These are phyloP conservation scores for Ascochyta lentis DNA, from an alignment of 2,329 filamentous ascomycete genomes.

Conservation along the genomic window DNA sequence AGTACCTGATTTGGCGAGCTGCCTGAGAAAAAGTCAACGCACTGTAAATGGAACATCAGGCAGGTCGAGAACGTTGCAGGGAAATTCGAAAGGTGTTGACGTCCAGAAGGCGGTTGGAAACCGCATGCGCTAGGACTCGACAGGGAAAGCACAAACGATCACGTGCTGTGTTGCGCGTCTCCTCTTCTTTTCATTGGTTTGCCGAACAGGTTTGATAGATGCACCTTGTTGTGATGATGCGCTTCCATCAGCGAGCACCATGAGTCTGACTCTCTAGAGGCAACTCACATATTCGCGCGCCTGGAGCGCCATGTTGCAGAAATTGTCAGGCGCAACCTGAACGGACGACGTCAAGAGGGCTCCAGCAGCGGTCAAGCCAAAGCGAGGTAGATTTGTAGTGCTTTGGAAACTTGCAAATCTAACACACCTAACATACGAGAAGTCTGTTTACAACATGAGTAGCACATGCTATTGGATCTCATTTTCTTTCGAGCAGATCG, in stretches of 20 bases:
- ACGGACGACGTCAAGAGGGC: too few relatives aligned
- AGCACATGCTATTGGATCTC: not conserved
- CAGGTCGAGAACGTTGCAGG: constrained; percentile 11
- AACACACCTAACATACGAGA: too few relatives aligned
- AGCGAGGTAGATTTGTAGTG: too few relatives aligned
- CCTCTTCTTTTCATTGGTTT: not conserved
- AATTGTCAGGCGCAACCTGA: too few relatives aligned
- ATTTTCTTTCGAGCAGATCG: not conserved
- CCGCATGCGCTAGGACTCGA: not conserved
- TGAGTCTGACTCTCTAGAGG: too few relatives aligned
- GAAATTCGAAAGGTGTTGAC: not conserved
- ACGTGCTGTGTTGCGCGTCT: constrained; percentile 2
- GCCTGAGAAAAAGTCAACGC: not conserved
- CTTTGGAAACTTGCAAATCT: too few relatives aligned
- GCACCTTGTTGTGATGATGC: not conserved
- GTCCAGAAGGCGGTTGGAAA: not conserved
- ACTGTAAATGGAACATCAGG: not conserved
- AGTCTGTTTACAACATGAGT: too few relatives aligned
- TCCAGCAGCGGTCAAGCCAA: too few relatives aligned
- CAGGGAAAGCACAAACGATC: not conserved
- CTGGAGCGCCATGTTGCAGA: too few relatives aligned
- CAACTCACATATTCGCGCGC: too few relatives aligned
- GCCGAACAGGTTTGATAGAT: too few relatives aligned
- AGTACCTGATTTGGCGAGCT: not conserved
- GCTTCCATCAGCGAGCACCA: not conserved